Conservation (phyloP, 768 basidiomycete genomes). For the Lentinula aciculospora region DNA sequence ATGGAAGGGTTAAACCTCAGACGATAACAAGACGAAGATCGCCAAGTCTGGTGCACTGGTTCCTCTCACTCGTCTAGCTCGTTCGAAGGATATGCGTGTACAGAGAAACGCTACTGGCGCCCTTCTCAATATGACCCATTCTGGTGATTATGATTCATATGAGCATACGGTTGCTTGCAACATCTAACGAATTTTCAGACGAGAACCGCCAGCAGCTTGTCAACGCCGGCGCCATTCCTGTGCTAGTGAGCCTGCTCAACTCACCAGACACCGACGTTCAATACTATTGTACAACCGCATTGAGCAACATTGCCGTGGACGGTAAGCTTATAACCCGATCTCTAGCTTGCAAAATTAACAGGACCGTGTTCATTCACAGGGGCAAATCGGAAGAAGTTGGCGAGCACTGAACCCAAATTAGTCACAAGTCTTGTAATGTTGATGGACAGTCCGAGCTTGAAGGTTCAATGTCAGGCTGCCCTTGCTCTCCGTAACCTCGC, state of each 20-base stretch:
- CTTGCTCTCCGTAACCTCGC: constrained; percentile 94
- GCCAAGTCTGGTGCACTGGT: constrained; percentile 99
- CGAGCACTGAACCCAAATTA: constrained; percentile 89
- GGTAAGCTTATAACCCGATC: constrained; percentile 32
- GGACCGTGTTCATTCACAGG: constrained; percentile 32
- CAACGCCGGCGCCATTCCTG: constrained; percentile 96
- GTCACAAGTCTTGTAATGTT: constrained; percentile 89
- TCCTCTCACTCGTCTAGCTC: constrained; percentile 90
- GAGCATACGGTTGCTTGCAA: background rate
- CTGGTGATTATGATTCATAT: constrained; percentile 48
- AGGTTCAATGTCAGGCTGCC: constrained; percentile 98
- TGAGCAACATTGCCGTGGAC: constrained; percentile 98
- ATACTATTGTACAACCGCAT: constrained; percentile 98
- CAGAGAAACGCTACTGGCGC: constrained; percentile 99
- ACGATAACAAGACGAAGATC: constrained; percentile 99
- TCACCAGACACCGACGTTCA: constrained; percentile 99
- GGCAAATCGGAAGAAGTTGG: constrained; percentile 88
- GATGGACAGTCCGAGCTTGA: constrained; percentile 96
- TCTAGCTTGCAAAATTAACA: background rate
- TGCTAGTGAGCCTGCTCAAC: constrained; percentile 89
- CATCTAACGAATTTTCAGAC: constrained; percentile 40
- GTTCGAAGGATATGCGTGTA: constrained; percentile 98
- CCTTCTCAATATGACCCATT: constrained; percentile 98
- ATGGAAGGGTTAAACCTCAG: constrained; percentile 31
- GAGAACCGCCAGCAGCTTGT: constrained; percentile 99